Percentiles rank a stretch among this genome's conserved stretches.
phyloP scores from a whole-genome alignment of 768 basidiomycete genomes.

The Boletus tomentosulus region DNA sequence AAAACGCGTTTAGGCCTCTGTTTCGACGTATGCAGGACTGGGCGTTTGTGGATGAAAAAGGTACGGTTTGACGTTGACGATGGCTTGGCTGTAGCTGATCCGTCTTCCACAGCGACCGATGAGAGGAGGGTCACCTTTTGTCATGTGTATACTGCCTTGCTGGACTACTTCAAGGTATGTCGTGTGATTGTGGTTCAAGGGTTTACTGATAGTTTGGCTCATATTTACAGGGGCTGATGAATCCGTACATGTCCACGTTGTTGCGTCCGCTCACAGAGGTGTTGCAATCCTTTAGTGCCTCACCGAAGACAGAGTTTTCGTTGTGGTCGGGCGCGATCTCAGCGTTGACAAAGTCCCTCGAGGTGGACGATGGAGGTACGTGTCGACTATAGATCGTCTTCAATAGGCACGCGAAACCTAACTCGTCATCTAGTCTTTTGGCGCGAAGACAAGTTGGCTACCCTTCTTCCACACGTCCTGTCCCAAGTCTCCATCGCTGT shows the following conservation, averaged over 20 bases:
- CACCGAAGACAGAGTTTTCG: slow-evolving; percentile 28
- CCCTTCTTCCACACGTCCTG: slow-evolving; percentile 55
- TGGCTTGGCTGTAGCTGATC: not conserved
- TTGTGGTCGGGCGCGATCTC: slow-evolving; percentile 65
- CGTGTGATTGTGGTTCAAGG: too few species aligned
- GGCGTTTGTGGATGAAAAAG: slow-evolving; percentile 65
- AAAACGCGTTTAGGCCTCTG: slow-evolving; percentile 83
- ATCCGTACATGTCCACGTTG: slow-evolving; percentile 83
- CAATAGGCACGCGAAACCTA: not conserved
- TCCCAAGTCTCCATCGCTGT: slow-evolving; percentile 60
- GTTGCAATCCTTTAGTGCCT: slow-evolving; percentile 47
- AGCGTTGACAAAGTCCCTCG: slow-evolving; percentile 65
- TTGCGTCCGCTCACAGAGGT: slow-evolving; percentile 62
- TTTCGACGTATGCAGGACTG: slow-evolving; percentile 93
- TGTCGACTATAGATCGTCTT: not conserved
- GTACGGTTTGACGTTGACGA: slow-evolving; percentile 32
- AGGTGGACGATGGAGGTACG: slow-evolving; percentile 78
- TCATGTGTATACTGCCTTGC: slow-evolving; percentile 63
- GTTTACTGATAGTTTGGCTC: not conserved
- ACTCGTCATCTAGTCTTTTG: slow-evolving; percentile 62
- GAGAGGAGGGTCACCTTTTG: slow-evolving; percentile 69
- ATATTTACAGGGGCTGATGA: slow-evolving; percentile 66
- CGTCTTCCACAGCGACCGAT: slow-evolving; percentile 21
- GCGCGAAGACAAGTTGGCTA: slow-evolving; percentile 76
- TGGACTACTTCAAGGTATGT: slow-evolving; percentile 85